Evolutionary conservation across 2,329 filamentous ascomycete genomes (phyloP), one percentile per base, ranked within the genome.

Genomic region (Epichloe elymi): DNA sequence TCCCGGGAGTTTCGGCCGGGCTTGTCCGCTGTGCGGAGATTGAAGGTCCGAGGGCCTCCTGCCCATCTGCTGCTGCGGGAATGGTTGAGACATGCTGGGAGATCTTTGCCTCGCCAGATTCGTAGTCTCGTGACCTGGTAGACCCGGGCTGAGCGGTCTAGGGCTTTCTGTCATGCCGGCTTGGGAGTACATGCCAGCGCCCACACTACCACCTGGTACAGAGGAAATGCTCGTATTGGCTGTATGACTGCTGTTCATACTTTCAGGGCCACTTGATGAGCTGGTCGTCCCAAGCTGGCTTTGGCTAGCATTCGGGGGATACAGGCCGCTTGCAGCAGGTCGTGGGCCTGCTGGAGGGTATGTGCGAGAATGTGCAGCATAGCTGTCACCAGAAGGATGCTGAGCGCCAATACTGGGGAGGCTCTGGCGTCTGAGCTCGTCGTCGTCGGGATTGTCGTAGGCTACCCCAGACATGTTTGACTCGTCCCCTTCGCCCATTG

Each of bases 101-200:
- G 82, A 86, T 50, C 79, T 74, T 55, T 83, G 80, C 52, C 80
- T 74, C 41, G 71, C 60, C 37, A 76, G 66, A 33, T 64, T 70
- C 48, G 70, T 66, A 15, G 75, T 66, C 56, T 80, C 79, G 47
- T 83, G 72, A 19, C 74, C 62, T 63, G 74, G 59, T 30, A 67
- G 72, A 17, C 75, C 75, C n/a, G 85, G 85, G 54, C 83, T 89
- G 40, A 95, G 72, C 4, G 89, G 85, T 62, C 90, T 94, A 0
- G 89, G 88, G 57, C 87, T 94, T 66, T 95, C 88, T 3, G 86
- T 93, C 71, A 95, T 86, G 53, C 72, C 77, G 50, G 79, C 77
- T 56, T 88, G 82, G 8, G 81, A 77, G 63, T 88, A 94, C 56
- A 89, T 76, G 17, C 76, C 77, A 45, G 72, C 71, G 53, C 70